These are phyloP conservation scores for Colletotrichum nymphaeae DNA, from an alignment of 2,329 filamentous ascomycete species.

Conservation along the genomic window DNA sequence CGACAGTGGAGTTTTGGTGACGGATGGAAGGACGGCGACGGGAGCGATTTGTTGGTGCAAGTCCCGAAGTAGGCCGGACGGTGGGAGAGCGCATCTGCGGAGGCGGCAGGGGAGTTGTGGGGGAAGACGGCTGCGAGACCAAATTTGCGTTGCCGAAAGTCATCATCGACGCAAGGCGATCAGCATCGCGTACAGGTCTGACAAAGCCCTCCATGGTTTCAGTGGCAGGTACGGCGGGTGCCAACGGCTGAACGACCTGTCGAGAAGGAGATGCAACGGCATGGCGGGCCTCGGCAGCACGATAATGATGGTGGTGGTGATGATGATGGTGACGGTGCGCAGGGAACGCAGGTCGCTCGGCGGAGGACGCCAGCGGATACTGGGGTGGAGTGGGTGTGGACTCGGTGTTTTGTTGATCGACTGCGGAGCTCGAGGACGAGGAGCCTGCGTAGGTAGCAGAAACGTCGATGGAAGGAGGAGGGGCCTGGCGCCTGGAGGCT, in stretches of 20 bases:
- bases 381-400: constrained; percentile 68
- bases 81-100: constrained; percentile 70
- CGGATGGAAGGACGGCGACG: constrained; percentile 85
- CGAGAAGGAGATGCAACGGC: constrained; percentile 61
- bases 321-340: constrained; percentile 58
- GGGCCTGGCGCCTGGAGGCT: constrained; percentile 79
- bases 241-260: constrained; percentile 73
- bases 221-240: constrained; percentile 74
- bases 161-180: constrained; percentile 86
- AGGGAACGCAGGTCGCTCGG: constrained; percentile 75
- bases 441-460: constrained; percentile 56
- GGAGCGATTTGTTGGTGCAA: constrained; percentile 64
- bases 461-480: constrained; percentile 76
- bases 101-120: constrained; percentile 83
- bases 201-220: constrained; percentile 79
- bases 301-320: constrained; percentile 63
- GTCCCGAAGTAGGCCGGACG: constrained; percentile 63
- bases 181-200: constrained; percentile 82
- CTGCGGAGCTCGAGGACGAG: constrained; percentile 50
- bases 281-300: constrained; percentile 62
- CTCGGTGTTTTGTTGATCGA: constrained; percentile 59
- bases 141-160: constrained; percentile 75
- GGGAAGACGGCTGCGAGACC: constrained; percentile 91
- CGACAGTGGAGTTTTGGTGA: constrained; percentile 90
- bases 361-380: constrained; percentile 76